Evolutionary conservation across 2,329 filamentous ascomycete genomes (phyloP), one percentile per base, ranked within the genome.

Genomic region (Chalara sp.): DNA sequence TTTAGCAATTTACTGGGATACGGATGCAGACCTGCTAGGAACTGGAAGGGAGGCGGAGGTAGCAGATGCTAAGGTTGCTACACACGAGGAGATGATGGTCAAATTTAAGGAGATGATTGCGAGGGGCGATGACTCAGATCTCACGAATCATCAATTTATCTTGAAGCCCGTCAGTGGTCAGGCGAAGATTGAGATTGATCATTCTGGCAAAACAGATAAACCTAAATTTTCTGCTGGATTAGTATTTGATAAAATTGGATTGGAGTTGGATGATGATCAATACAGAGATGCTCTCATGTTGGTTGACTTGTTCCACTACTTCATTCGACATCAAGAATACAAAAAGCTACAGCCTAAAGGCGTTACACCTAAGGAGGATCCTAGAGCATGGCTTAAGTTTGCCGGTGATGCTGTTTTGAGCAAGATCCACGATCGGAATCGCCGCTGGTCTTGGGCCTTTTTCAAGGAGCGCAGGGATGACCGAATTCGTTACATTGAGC

Each of bases 211-310:
- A 59, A 70, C 80, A 31, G 83, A 88, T 51, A 76, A 80, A 12
- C 88, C 93, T 3, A 93, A 92, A 63, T 84, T 93, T 72, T 97
- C 96, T 69, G 89, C 91, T 31, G 87, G 87, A 39, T 72, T 99
- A 13, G 72, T 97, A 1, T 99, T 99, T 61, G 92, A 99, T 64
- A 95, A 99, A 65, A 91, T 99, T 52, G 93, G 95, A 47, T 85
- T 99, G 56, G 88, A 97, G n/a, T 78, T 99, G 32, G 95, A 99
- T 60, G 92, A 99, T 58, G 83, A 96, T 58, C 93, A 99, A 67
- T 99, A 99, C 65, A 87, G 95, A 32, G 93, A 99, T 70, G 89
- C 86, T 5, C 72, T 99, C 52, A 99, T 99, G 93, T 87, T 99
- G 74, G 87, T 97, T 2, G 93, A 99, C 65, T 76, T 97, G 3